Evolutionary conservation across 768 basidiomycete species (phyloP).

Genomic region (Lanmaoa rubissima): DNA sequence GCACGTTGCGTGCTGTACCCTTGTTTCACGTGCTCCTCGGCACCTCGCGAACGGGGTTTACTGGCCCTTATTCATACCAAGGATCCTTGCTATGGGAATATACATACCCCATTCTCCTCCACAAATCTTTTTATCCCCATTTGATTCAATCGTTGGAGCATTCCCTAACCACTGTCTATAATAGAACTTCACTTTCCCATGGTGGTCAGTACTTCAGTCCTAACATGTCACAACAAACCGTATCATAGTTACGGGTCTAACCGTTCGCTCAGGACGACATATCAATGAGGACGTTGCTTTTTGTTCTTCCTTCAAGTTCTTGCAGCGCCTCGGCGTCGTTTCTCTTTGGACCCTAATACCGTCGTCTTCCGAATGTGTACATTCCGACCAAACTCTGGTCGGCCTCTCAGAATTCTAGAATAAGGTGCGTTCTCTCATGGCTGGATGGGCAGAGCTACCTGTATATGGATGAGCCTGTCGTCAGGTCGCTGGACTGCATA

Average conservation of each 20-base stretch:
- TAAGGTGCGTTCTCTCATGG: slow-evolving; percentile 3
- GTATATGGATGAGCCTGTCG: slow-evolving; percentile 15
- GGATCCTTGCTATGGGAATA: slow-evolving; percentile 11
- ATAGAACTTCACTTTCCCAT: slow-evolving; percentile 24
- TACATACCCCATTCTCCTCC: slow-evolving; percentile 12
- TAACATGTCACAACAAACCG: slow-evolving; percentile 8
- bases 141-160: slow-evolving; percentile 7
- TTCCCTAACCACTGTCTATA: slow-evolving; percentile 14
- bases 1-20: slow-evolving; percentile 1
- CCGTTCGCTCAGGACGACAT: background rate
- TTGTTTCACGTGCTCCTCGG: slow-evolving; percentile 27
- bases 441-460: slow-evolving; percentile 16
- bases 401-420: slow-evolving; percentile 5
- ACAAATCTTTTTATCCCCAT: slow-evolving; percentile 19
- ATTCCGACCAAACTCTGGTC: slow-evolving; percentile 7
- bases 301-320: background rate
- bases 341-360: slow-evolving; percentile 9
- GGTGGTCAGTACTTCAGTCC: slow-evolving; percentile 11
- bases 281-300: slow-evolving; percentile 1
- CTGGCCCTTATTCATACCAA: slow-evolving; percentile 6
- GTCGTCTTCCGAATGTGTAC: slow-evolving; percentile 12
- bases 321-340: slow-evolving; percentile 7
- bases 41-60: slow-evolving; percentile 20
- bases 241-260: slow-evolving; percentile 25
- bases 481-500: slow-evolving; percentile 2